Evolutionary conservation across 1,284 basidiomycete species (phyloP).

Genomic region (Microbotryomycetes sp.): DNA sequence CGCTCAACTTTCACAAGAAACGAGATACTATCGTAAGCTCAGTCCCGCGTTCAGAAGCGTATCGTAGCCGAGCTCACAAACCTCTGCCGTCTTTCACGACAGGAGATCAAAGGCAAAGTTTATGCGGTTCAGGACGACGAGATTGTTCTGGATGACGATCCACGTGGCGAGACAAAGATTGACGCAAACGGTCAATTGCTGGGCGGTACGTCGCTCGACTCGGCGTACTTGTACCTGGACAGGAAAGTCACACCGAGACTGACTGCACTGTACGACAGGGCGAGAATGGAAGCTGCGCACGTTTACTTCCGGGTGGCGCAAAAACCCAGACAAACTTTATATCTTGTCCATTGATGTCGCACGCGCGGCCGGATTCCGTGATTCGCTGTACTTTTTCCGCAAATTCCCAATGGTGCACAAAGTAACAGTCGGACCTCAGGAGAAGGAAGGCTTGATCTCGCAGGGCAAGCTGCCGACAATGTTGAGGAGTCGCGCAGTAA

Average conservation of each 20-base stretch:
- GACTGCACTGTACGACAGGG: slow-evolving; percentile 45
- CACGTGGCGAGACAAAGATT: slow-evolving; percentile 85
- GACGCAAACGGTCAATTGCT: slow-evolving; percentile 74
- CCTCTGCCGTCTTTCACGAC: background rate
- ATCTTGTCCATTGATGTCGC: slow-evolving; percentile 97
- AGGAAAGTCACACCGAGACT: background rate
- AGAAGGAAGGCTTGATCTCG: slow-evolving; percentile 86
- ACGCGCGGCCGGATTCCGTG: slow-evolving; percentile 86
- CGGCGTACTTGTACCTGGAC: background rate
- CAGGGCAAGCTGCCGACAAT: slow-evolving; percentile 80
- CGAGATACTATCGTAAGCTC: background rate
- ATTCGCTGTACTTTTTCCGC: slow-evolving; percentile 94
- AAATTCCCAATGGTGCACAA: slow-evolving; percentile 84
- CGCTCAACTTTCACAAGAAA: background rate
- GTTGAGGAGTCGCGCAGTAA: slow-evolving; percentile 82
- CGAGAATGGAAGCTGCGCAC: slow-evolving; percentile 82
- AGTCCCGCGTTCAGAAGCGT: too few relatives aligned
- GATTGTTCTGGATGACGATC: slow-evolving; percentile 71
- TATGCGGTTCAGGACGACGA: slow-evolving; percentile 82
- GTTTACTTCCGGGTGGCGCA: slow-evolving; percentile 70
- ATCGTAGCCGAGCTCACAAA: background rate
- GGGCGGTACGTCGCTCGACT: slow-evolving; percentile 52
- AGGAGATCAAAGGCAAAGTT: slow-evolving; percentile 62
- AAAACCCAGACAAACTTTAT: slow-evolving; percentile 71
- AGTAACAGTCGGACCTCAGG: slow-evolving; percentile 71